These are phyloP conservation scores for Leucoagaricus sp. DNA, from an alignment of 1,284 basidiomycete species.

Conservation along the genomic window DNA sequence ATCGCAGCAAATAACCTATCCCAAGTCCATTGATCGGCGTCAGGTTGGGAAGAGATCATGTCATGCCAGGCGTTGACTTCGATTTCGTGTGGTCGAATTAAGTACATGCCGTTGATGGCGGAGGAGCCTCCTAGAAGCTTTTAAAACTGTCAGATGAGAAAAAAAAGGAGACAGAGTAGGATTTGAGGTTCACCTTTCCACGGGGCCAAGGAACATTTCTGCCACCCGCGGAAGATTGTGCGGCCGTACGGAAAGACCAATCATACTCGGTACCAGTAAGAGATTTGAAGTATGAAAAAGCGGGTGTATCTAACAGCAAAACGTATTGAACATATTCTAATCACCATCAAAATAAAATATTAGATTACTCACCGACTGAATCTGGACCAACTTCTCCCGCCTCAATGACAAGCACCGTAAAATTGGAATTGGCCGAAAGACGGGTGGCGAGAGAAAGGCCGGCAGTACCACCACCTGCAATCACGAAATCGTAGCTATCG, in stretches of 20 bases:
- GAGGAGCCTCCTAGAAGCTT: slow-evolving; percentile 72
- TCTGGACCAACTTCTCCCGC: slow-evolving; percentile 59
- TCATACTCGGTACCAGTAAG: slow-evolving; percentile 53
- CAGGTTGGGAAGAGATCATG: slow-evolving; percentile 38
- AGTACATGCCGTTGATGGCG: slow-evolving; percentile 75
- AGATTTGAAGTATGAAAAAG: slow-evolving; percentile 30
- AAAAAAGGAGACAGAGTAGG: not conserved
- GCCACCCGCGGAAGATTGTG: slow-evolving; percentile 46
- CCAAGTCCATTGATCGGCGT: slow-evolving; percentile 54
- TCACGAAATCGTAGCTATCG: slow-evolving; percentile 56
- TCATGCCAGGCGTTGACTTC: slow-evolving; percentile 60
- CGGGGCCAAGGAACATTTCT: slow-evolving; percentile 54
- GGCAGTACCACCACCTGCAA: slow-evolving; percentile 69
- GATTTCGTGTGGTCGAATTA: slow-evolving; percentile 50
- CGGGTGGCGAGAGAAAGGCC: slow-evolving; percentile 74
- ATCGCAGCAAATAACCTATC: slow-evolving; percentile 49
- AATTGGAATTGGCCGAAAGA: slow-evolving; percentile 67
- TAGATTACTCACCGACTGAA: slow-evolving; percentile 17
- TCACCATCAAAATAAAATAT: not conserved
- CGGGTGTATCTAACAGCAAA: slow-evolving; percentile 19
- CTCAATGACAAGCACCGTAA: slow-evolving; percentile 75
- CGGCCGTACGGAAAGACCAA: slow-evolving; percentile 59
- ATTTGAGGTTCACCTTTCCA: slow-evolving; percentile 25
- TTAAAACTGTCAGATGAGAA: slow-evolving; percentile 29
- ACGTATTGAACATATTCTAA: too few species aligned